Evolutionary conservation across 352 stramenopile species (phyloP).

Genomic region (Phytophthora ramorum): DNA sequence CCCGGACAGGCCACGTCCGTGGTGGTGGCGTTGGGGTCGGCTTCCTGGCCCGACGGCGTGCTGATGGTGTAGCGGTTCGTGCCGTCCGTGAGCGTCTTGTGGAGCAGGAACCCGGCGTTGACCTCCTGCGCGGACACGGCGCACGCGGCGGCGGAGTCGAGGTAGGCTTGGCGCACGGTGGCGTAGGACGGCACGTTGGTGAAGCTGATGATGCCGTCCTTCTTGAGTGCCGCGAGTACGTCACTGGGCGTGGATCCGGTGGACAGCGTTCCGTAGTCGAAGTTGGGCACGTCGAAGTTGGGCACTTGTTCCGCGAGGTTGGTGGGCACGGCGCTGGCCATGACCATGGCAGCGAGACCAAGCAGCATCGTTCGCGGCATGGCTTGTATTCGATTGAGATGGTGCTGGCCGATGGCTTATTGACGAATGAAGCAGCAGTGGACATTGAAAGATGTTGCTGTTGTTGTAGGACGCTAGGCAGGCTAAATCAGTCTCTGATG

Average conservation of each 20-base stretch:
- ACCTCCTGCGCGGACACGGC: constrained; percentile 42
- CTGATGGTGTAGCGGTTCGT: constrained; percentile 80
- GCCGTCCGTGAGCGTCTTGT: constrained; percentile 69
- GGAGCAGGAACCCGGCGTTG: constrained; percentile 50
- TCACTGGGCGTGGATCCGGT: constrained; percentile 38
- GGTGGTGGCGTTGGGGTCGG: constrained; percentile 35
- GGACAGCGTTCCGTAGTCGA: constrained; percentile 58
- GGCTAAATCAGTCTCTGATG: too few relatives aligned
- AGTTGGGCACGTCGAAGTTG: constrained; percentile 55
- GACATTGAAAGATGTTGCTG: too few relatives aligned
- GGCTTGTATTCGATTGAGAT: background rate
- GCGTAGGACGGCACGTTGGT: constrained; percentile 66
- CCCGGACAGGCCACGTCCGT: constrained; percentile 46
- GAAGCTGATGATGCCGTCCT: constrained; percentile 74
- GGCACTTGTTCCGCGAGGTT: constrained; percentile 37
- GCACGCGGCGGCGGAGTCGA: constrained; percentile 56
- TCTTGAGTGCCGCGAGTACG: constrained; percentile 62
- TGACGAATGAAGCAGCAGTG: background rate
- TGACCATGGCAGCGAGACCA: constrained; percentile 19
- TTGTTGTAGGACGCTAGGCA: too few relatives aligned
- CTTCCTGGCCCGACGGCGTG: constrained; percentile 49
- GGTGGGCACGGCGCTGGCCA: constrained; percentile 15
- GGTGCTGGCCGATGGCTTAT: background rate
- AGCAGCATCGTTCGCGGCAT: constrained; percentile 17
- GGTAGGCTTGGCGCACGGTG: constrained; percentile 48